These are phyloP conservation scores for Aspergillus arachidicola DNA, from an alignment of 2,329 filamentous ascomycete genomes.

Conservation along the genomic window DNA sequence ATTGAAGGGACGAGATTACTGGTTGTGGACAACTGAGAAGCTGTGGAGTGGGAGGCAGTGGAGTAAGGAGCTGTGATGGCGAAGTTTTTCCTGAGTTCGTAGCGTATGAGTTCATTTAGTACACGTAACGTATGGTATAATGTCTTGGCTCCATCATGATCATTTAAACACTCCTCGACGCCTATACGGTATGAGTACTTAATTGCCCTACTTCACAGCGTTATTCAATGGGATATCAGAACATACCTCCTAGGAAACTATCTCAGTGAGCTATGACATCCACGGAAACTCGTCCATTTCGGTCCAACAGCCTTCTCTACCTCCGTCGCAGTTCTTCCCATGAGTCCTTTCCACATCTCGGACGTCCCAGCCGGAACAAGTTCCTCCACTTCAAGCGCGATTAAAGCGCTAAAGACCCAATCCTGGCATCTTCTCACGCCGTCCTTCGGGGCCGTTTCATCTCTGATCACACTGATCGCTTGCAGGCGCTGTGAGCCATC, in stretches of 20 bases:
- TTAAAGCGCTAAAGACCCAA: slow-evolving; percentile 28
- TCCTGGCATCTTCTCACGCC: slow-evolving; percentile 27
- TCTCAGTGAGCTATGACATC: not conserved
- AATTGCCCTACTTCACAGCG: not conserved
- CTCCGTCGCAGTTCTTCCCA: slow-evolving; percentile 20
- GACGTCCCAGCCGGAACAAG: slow-evolving; percentile 26
- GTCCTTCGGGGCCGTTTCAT: slow-evolving; percentile 24
- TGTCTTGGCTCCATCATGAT: not conserved
- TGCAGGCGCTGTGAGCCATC: slow-evolving; percentile 19
- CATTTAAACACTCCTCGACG: not conserved
- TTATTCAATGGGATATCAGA: not conserved
- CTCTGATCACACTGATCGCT: slow-evolving; percentile 22
- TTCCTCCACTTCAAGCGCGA: slow-evolving; percentile 30
- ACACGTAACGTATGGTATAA: not conserved
- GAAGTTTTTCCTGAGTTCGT: not conserved
- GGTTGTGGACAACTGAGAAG: slow-evolving; percentile 51
- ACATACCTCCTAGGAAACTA: not conserved
- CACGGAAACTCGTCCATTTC: slow-evolving; percentile 4
- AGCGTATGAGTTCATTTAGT: not conserved
- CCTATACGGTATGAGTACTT: not conserved
- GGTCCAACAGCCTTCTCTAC: slow-evolving; percentile 1
- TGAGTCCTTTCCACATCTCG: slow-evolving; percentile 27
- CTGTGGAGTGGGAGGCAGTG: slow-evolving; percentile 58
- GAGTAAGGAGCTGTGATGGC: slow-evolving; percentile 44
- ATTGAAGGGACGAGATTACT: slow-evolving; percentile 56